These are phyloP conservation scores for Cytospora paraplurivora DNA, from an alignment of 2,329 filamentous ascomycete species.

Conservation along the genomic window DNA sequence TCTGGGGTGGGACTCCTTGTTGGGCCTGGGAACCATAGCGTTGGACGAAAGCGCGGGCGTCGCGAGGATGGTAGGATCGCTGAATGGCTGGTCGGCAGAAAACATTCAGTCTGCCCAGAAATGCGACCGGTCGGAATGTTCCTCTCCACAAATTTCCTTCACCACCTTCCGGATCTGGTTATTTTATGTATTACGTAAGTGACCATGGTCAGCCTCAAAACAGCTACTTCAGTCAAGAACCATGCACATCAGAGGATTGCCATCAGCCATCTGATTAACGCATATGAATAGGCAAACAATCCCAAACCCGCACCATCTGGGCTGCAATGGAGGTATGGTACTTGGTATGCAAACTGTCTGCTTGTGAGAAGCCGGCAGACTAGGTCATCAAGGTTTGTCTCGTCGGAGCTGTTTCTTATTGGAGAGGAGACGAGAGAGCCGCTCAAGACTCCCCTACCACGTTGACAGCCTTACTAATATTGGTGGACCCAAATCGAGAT, in stretches of 20 bases:
- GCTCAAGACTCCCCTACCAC: too few relatives aligned
- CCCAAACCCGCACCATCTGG: neutral
- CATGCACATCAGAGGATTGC: neutral
- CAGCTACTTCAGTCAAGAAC: neutral
- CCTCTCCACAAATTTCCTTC: constrained; percentile 18
- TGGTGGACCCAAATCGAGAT: too few relatives aligned
- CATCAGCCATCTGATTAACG: neutral
- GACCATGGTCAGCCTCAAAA: neutral
- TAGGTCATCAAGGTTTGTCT: neutral
- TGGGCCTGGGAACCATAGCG: neutral
- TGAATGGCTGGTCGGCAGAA: constrained; percentile 22
- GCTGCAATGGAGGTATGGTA: neutral
- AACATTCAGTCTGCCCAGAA: constrained; percentile 23
- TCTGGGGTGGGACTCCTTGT: neutral
- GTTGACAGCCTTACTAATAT: too few relatives aligned
- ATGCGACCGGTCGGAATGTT: constrained; percentile 12
- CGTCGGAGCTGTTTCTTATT: too few relatives aligned
- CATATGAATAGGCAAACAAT: neutral
- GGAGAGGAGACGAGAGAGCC: too few relatives aligned
- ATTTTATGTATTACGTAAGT: neutral
- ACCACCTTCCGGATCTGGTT: constrained; percentile 20
- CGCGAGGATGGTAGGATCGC: constrained; percentile 18
- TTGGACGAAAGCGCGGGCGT: constrained; percentile 15
- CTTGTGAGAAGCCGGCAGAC: too few relatives aligned
- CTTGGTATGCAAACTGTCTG: too few relatives aligned